Evolutionary conservation across 345 rosid species (phyloP), one percentile per base, ranked within the genome.

Genomic region (Limnanthes douglasii): DNA sequence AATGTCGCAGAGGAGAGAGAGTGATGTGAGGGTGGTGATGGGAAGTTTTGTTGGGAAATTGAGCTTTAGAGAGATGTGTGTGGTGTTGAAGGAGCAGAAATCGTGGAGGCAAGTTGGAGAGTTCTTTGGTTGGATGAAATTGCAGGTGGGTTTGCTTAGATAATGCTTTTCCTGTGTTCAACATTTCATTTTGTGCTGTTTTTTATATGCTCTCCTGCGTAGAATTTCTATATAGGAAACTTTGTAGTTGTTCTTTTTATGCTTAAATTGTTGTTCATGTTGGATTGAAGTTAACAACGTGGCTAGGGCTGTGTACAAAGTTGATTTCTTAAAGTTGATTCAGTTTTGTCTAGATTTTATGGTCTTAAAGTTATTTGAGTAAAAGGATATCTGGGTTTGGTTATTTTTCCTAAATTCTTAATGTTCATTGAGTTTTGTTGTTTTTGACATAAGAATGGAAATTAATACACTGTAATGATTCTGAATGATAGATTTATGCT

Each of bases 41-140:
- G 47, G 77, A 33, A 77, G 80, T 41, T 86, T 86, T 38, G 88
- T 82, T n/a, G 57, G 72, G 1, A 86, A 73, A 62, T 37, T 86
- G 34, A 78, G 43, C 37, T 86, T 86, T 39, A 71, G 70, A 51
- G 97, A 82, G 26, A 86, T 86, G 94, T 86, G 97, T 39, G 79
- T 75, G 22, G 94, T 86, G 42, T 49, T 86, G 61, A 86, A 78
- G 59, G 94, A 71, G 41, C 94, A 78, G 53, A 78, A 59, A 48
- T 68, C 74, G 8, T 86, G 97, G 97, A 66, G 68, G 28, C 88
- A 86, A 65, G 94, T 54, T 17, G 47, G 69, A 31, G 88, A 82
- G 36, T 75, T 82, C 56, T 86, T 86, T 64, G 41, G 60, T 15
- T 86, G 97, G 97, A 86, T 86, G 94, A 82, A 86, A 54, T 56